phyloP scores from a whole-genome alignment of 1,284 basidiomycete species.

The Cryptococcus hybrid region DNA sequence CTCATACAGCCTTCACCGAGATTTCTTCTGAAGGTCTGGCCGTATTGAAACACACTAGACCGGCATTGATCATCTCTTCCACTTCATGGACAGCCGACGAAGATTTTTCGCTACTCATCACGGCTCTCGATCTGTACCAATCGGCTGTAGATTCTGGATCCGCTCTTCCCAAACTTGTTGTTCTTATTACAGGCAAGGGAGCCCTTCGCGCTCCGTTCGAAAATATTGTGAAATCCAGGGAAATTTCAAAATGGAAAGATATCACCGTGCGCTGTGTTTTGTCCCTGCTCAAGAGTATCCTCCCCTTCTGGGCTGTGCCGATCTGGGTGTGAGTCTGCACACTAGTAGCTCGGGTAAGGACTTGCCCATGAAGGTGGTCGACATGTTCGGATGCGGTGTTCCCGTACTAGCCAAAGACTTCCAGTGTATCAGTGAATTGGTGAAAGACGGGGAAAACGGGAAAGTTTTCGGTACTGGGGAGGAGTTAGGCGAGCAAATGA shows the following conservation, averaged over 20 bases:
- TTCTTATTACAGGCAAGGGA: conserved; percentile 92
- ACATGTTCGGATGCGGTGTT: conserved; percentile 96
- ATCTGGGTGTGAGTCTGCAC: conserved; percentile 89
- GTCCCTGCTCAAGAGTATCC: conserved; percentile 87
- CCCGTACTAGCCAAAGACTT: conserved; percentile 92
- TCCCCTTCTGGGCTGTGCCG: conserved; percentile 78
- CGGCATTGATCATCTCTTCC: conserved; percentile 83
- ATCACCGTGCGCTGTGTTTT: conserved; percentile 80
- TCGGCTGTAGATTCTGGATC: conserved; percentile 17
- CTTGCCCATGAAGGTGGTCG: conserved; percentile 98
- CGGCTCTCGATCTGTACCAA: conserved; percentile 62
- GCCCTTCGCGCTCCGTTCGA: conserved; percentile 74
- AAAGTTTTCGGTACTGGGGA: conserved; percentile 67
- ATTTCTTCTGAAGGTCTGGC: conserved; percentile 18
- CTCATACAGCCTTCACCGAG: conserved; percentile 29
- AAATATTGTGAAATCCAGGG: conserved; percentile 60
- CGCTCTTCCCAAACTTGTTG: conserved; percentile 68
- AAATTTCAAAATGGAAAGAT: conserved; percentile 63
- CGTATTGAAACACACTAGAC: conserved; percentile 63
- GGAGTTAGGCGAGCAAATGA: conserved; percentile 70
- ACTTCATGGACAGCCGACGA: conserved; percentile 99
- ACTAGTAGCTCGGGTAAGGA: conserved; percentile 86
- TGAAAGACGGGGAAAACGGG: conserved; percentile 79
- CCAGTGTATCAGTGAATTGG: conserved; percentile 79
- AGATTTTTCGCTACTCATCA: conserved; percentile 81